These are phyloP conservation scores for Misopates orontium DNA, from an alignment of 257 asterid genomes.

Conservation along the genomic window DNA sequence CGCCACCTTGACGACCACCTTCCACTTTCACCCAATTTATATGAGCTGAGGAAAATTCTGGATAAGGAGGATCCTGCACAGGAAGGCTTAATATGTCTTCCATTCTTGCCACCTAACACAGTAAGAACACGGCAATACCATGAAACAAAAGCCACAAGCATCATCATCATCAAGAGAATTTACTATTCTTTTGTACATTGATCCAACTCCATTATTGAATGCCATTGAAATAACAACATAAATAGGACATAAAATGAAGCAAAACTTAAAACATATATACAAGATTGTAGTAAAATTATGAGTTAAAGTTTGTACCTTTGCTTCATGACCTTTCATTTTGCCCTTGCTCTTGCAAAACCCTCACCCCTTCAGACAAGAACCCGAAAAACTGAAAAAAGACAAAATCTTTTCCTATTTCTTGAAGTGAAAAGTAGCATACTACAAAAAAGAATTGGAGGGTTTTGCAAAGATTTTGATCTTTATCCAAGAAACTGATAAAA, in stretches of 20 bases:
- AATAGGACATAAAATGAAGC: not conserved
- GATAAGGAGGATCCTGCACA: constrained; percentile 52
- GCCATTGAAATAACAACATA: constrained; percentile 1
- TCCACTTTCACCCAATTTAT: constrained; percentile 57
- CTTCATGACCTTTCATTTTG: constrained; percentile 42
- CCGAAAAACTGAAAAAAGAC: not conserved
- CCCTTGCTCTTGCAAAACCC: not conserved
- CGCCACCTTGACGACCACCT: constrained; percentile 65
- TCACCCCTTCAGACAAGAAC: constrained; percentile 6
- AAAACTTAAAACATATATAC: not conserved
- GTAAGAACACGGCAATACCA: not conserved
- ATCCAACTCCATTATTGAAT: not conserved
- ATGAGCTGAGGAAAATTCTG: constrained; percentile 50
- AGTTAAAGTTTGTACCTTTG: constrained; percentile 34
- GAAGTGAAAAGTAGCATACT: constrained; percentile 5
- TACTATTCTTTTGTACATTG: not conserved
- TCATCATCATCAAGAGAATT: too few relatives aligned
- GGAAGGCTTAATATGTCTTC: constrained; percentile 56
- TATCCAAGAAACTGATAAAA: not conserved
- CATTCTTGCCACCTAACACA: constrained; percentile 50
- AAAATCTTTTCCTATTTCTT: not conserved
- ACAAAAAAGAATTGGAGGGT: constrained; percentile 7
- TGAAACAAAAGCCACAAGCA: not conserved
- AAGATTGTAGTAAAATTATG: not conserved
- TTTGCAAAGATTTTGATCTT: not conserved